Evolutionary conservation across 1,284 basidiomycete species (phyloP), one percentile per base, ranked within the genome.

Genomic region (Fomes fomentarius): DNA sequence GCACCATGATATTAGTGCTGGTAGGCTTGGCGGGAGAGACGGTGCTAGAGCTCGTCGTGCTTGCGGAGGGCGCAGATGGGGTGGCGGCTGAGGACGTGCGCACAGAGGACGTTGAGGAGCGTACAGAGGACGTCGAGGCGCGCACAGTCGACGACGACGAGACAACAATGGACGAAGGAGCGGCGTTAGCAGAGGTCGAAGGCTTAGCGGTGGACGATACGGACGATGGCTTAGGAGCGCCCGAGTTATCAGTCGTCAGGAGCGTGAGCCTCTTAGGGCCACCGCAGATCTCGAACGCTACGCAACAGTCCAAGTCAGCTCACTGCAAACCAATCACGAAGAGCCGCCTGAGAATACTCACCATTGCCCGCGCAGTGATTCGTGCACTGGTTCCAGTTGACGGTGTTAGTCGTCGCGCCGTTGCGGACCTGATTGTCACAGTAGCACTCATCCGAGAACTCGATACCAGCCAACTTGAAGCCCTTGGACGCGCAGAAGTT

Each of bases 381-480:
- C 52, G 28, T 63, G 66, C 67, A 69, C 41, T 62, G 50, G 48
- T 57, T 52, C 58, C 56, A 63, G n/a, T 47, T 51, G 51, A 67
- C 56, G 21, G 59, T 53, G 47, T 30, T 63, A 30, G 41, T 51
- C 38, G 62, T 58, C 14, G 67, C 67, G 48, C 67, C 66, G 57
- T 67, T 67, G 41, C 58, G 57, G 55, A 67, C 61, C 43, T 54
- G 40, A 60, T 63, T 68, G 49, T 64, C 66, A 52, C 66, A 68
- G 61, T 68, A 68, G 62, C 66, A 68, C 57, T 68, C 66, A 39
- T 60, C 58, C 43, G 62, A 53, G 54, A 62, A 68, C 58, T 68
- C 66, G 47, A 64, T 52, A 26, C 65, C 67, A 2, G 67, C 67
- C 17, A 63, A 54, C 43, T 42, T 56, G 64, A 62, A 69, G 25